These are phyloP conservation scores for Aegilops speltoides DNA, from an alignment of 176 grass and related monocot species.

Conservation along the genomic window DNA sequence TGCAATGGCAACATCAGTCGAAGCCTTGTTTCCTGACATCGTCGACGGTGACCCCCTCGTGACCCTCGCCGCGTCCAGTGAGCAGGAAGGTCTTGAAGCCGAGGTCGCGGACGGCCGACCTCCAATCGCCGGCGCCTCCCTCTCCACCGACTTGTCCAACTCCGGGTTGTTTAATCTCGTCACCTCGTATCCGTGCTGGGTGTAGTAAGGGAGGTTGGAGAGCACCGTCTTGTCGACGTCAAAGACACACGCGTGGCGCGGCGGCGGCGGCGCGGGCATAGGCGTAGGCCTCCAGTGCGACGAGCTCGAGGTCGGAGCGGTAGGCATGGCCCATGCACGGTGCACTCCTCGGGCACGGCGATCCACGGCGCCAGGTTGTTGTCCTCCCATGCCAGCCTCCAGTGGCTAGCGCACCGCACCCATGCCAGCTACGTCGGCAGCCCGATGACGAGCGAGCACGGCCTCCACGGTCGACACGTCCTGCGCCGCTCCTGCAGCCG, in stretches of 20 bases:
- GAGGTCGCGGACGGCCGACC: slow-evolving; percentile 31
- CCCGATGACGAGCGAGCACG: no score
- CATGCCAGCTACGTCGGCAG: no score
- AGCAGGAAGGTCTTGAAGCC: slow-evolving; percentile 71
- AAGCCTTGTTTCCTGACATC: slow-evolving; percentile 61
- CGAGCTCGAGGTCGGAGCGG: slow-evolving; percentile 52
- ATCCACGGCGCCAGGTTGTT: slow-evolving; percentile 57
- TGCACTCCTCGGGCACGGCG: slow-evolving; percentile 20
- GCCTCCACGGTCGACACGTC: background rate
- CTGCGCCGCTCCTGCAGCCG: no score
- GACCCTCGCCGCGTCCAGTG: slow-evolving; percentile 59
- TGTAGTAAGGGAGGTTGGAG: slow-evolving; percentile 77
- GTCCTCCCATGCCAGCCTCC: slow-evolving; percentile 63
- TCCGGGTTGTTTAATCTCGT: background rate
- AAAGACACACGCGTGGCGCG: slow-evolving; percentile 66
- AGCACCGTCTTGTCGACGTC: slow-evolving; percentile 86
- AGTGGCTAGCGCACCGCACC: background rate
- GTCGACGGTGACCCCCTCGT: slow-evolving; percentile 46
- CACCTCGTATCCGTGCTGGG: slow-evolving; percentile 19
- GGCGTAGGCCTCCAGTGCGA: slow-evolving; percentile 50
- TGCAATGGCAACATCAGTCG: background rate
- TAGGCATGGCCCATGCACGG: slow-evolving; percentile 48
- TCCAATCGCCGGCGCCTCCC: slow-evolving; percentile 62
- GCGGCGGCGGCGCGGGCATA: no score
- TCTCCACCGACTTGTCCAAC: slow-evolving; percentile 71